Base-by-base conservation (phyloP, 2,329 filamentous ascomycete species). In the Neodidymelliopsis sp. region DNA sequence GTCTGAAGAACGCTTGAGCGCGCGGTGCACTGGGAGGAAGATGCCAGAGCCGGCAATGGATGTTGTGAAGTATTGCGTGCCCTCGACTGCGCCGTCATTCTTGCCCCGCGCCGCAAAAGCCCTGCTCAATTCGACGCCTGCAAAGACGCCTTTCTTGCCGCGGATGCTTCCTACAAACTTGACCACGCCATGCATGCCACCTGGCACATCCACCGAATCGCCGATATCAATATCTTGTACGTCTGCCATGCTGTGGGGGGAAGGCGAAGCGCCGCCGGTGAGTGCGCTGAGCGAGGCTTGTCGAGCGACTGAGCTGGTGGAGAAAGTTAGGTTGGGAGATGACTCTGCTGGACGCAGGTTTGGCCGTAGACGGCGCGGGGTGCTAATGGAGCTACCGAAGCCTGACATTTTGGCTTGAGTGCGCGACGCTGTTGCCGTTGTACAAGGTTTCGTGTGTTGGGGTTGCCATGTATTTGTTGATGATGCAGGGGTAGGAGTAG, bases 41-140 rank as follows among this genome's bases (percentile, higher is more conserved):
- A 99, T 97, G 53, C 94, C 94, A 2, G 94, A 86, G 54, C 91
- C 91, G 0, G 90, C 84, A 16, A 87, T 76, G 3, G 82, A 81
- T 9, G 94, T 96, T 25, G 79, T 81, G 72, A 99, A 99, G 75
- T 99, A 99, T 46, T 78, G 78, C 50, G 78, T 79, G 29, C 80
- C 94, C 62, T 97, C 93, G 44, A 97, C 94, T 72, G 96, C 92
- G 56, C 94, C 94, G 65, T 84, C 95, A 69, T 99, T 99, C 80
- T 99, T 99, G 24, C 94, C 94, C 68, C 88, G 84, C 40, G 81
- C 74, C 24, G 91, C 89, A 77, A 88, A 95, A 60, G 96, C 89
- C 42, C 84, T 79, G 64, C 87, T 85, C 56, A 99, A 80, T 74
- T 99, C 94, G 25, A 99, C 90, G 34, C 94, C 94, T 23, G 90